phyloP scores from a whole-genome alignment of 2,329 filamentous ascomycete genomes.

The Diaporthe sp. region DNA sequence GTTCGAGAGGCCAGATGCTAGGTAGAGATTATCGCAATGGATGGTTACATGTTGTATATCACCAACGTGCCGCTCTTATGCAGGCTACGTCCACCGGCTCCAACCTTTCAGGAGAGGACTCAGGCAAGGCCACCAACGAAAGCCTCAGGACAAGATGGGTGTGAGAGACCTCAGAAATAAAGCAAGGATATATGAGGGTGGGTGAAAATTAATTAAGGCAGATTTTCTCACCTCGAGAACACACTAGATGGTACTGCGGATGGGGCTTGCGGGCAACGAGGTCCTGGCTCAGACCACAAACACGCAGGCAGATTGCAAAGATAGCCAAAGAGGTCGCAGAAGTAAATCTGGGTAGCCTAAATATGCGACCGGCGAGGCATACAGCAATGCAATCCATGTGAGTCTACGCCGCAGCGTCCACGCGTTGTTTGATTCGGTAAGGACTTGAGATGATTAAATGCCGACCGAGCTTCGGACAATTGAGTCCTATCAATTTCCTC shows the following conservation, averaged over 20 bases:
- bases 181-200: neutral
- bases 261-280: neutral
- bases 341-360: neutral
- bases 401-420: no score
- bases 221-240: neutral
- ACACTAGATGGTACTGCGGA: neutral
- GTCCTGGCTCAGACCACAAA: neutral
- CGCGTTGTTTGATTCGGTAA: neutral
- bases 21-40: neutral
- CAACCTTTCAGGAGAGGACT: neutral
- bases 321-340: neutral
- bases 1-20: neutral
- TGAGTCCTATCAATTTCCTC: neutral
- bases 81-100: neutral
- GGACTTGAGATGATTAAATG: neutral
- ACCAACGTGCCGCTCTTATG: neutral
- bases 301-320: neutral
- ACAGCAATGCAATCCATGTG: neutral
- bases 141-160: neutral
- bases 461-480: neutral
- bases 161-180: neutral
- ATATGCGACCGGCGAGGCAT: neutral
- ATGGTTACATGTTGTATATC: neutral
- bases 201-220: neutral
- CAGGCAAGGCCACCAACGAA: neutral